phyloP scores from a whole-genome alignment of 306 rosid genomes.

The Adenanthera pavonina region DNA sequence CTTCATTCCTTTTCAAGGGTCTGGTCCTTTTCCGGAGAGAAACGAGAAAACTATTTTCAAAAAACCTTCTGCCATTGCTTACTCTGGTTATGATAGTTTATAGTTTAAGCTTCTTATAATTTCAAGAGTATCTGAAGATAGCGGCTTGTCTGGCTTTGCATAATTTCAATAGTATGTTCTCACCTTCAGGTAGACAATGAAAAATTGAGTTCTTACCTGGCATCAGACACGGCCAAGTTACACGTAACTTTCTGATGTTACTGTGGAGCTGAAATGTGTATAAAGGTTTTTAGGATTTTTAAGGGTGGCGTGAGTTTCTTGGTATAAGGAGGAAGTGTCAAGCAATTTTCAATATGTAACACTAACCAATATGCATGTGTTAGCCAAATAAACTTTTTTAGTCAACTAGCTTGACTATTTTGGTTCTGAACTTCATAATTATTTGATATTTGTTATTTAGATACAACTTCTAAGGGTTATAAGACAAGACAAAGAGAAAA shows the following conservation, averaged over 20 bases:
- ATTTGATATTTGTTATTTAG: not conserved
- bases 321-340: not conserved
- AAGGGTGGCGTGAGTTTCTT: not conserved
- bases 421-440: constrained; percentile 19
- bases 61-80: constrained; percentile 20
- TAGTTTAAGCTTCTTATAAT: constrained; percentile 15
- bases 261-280: constrained; percentile 18
- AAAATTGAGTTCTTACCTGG: constrained; percentile 18
- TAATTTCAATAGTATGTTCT: not conserved
- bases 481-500: constrained; percentile 58
- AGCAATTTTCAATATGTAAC: constrained; percentile 11
- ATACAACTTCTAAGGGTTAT: no score
- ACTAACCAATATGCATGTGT: not conserved
- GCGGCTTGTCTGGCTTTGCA: constrained; percentile 24
- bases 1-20: constrained; percentile 40
- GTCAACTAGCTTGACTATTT: constrained; percentile 7
- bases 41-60: constrained; percentile 8
- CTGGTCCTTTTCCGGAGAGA: constrained; percentile 15
- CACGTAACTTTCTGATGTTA: constrained; percentile 1
- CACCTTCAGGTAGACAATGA: constrained; percentile 12
- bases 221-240: constrained; percentile 3
- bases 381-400: not conserved
- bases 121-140: not conserved
- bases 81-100: not conserved
- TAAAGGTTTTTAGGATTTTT: not conserved